Evolutionary conservation across 805 yeast species (phyloP).

Genomic region (Metschnikowia similis): DNA sequence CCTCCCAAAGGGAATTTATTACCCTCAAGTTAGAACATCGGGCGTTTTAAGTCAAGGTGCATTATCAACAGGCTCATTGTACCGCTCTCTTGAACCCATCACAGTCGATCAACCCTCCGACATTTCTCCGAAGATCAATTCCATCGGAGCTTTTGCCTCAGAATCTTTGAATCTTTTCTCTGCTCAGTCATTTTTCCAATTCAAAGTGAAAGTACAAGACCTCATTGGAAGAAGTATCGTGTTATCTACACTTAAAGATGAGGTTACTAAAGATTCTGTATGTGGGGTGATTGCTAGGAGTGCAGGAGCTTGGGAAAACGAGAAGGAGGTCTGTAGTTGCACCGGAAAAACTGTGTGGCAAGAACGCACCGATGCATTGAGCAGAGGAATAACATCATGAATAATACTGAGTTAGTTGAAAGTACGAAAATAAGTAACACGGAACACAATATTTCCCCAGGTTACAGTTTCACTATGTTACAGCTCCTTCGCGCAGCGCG

Average conservation of each 20-base stretch:
- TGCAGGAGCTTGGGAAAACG: conserved; percentile 97
- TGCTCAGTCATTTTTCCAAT: conserved; percentile 37
- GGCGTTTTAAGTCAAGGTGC: conserved; percentile 82
- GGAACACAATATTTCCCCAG: too few relatives aligned
- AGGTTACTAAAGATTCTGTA: conserved; percentile 42
- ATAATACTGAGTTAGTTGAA: neutral
- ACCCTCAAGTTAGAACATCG: conserved; percentile 60
- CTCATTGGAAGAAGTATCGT: conserved; percentile 69
- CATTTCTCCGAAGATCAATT: conserved; percentile 25
- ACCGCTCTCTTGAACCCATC: conserved; percentile 43
- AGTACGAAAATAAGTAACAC: too few relatives aligned
- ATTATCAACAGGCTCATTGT: conserved; percentile 53
- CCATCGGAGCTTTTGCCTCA: conserved; percentile 31
- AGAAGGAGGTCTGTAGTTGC: conserved; percentile 88
- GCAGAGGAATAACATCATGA: conserved; percentile 46
- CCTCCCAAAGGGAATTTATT: conserved; percentile 58
- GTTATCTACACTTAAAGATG: conserved; percentile 38
- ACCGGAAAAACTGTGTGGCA: conserved; percentile 96
- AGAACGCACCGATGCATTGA: conserved; percentile 74
- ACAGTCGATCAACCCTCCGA: conserved; percentile 25
- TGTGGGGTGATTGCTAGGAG: conserved; percentile 92
- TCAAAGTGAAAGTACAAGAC: conserved; percentile 48
- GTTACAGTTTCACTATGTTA: neutral
- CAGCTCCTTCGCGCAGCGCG: conserved; percentile 1
- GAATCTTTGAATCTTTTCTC: conserved; percentile 15